phyloP scores from a whole-genome alignment of 805 yeast genomes.

The Debaryomyces hansenii region DNA sequence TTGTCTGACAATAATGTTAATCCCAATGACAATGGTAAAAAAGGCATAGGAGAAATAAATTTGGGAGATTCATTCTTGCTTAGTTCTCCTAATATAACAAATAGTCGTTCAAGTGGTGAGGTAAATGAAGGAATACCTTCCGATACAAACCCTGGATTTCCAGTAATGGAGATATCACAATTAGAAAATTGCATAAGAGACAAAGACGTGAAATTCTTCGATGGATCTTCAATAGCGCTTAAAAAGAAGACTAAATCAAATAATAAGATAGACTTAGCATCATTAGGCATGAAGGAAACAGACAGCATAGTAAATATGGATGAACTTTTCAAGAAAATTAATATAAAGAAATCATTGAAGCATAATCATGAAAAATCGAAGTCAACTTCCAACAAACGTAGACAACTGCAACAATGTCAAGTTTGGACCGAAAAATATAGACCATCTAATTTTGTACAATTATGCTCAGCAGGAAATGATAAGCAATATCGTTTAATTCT shows the following conservation, averaged over 20 bases:
- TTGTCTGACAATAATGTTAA: not conserved
- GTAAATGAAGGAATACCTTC: not conserved
- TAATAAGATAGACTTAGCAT: slow-evolving; percentile 1
- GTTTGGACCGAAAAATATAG: slow-evolving; percentile 43
- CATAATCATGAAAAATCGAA: slow-evolving; percentile 11
- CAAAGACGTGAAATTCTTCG: slow-evolving; percentile 19
- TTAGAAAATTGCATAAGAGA: not conserved
- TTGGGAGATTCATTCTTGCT: not conserved
- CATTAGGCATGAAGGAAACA: not conserved
- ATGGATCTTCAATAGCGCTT: slow-evolving; percentile 16
- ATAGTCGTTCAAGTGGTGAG: not conserved
- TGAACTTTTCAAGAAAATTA: slow-evolving; percentile 18
- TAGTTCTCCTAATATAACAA: not conserved
- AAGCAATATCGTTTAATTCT: slow-evolving; percentile 36
- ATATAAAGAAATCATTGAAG: slow-evolving; percentile 15
- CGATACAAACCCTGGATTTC: too few species aligned
- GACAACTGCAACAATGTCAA: slow-evolving; percentile 7
- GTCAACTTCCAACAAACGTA: not conserved
- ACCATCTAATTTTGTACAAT: slow-evolving; percentile 33
- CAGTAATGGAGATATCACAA: too few species aligned
- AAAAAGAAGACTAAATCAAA: slow-evolving; percentile 7
- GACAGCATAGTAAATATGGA: slow-evolving; percentile 6
- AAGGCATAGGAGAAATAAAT: not conserved
- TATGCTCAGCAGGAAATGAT: slow-evolving; percentile 48
- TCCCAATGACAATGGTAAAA: not conserved